phyloP scores from a whole-genome alignment of 2,329 filamentous ascomycete genomes.

The Calonectria montana region DNA sequence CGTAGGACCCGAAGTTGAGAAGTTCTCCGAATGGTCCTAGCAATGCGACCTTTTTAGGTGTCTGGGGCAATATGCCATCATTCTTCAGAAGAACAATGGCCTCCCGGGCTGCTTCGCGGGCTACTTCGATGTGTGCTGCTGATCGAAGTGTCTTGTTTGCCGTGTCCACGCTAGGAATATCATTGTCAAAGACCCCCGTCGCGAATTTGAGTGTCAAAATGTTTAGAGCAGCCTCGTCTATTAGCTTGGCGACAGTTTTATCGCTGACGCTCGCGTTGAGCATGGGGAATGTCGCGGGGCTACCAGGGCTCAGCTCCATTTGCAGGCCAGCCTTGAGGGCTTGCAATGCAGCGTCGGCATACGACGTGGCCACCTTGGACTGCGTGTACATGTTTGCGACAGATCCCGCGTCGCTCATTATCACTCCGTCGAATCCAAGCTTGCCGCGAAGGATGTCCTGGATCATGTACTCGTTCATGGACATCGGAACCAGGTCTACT shows the following conservation, averaged over 20 bases:
- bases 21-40: conserved; percentile 44
- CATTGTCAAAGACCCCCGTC: conserved; percentile 42
- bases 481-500: conserved; percentile 47
- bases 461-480: conserved; percentile 46
- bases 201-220: conserved; percentile 46
- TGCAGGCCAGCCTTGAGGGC: conserved; percentile 43
- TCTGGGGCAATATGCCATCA: conserved; percentile 64
- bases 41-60: conserved; percentile 43
- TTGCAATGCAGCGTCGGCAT: conserved; percentile 39
- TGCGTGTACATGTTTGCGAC: conserved; percentile 43
- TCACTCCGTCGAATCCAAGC: conserved; percentile 46
- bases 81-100: conserved; percentile 72
- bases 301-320: conserved; percentile 43
- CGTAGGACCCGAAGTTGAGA: conserved; percentile 33
- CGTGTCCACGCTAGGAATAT: conserved; percentile 33
- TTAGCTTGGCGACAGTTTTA: conserved; percentile 32
- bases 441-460: conserved; percentile 39
- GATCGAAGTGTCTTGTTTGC: conserved; percentile 30
- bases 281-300: conserved; percentile 35
- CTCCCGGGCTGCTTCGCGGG: conserved; percentile 28
- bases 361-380: conserved; percentile 43
- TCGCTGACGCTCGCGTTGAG: conserved; percentile 36
- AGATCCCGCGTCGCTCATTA: conserved; percentile 48
- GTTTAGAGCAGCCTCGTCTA: conserved; percentile 41
- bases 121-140: conserved; percentile 17